These are phyloP conservation scores for Phaeophleospora eucalypticola DNA, from an alignment of 2,329 filamentous ascomycete species.

Conservation along the genomic window DNA sequence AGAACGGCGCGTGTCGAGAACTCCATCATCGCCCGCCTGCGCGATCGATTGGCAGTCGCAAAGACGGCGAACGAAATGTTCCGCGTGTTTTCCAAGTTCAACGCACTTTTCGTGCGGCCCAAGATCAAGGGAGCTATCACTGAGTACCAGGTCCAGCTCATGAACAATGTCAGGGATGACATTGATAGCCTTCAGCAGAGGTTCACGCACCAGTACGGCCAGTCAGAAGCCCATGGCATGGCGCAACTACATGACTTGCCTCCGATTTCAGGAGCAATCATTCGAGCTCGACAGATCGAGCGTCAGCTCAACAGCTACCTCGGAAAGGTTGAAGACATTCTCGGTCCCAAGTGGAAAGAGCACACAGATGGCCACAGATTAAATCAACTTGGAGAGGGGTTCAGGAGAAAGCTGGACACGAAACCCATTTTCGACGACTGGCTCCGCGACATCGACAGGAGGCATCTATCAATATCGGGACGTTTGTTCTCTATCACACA, in stretches of 20 bases:
- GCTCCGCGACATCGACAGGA: constrained; percentile 82
- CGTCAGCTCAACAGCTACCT: constrained; percentile 93
- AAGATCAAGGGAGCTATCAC: constrained; percentile 98
- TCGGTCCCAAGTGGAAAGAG: constrained; percentile 89
- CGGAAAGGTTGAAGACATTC: constrained; percentile 97
- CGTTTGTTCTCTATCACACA: constrained; percentile 85
- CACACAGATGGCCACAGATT: constrained; percentile 94
- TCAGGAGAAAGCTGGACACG: constrained; percentile 94
- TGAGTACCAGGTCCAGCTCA: constrained; percentile 96
- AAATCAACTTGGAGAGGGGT: constrained; percentile 83
- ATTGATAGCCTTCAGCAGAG: constrained; percentile 90
- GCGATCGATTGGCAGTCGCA: constrained; percentile 88
- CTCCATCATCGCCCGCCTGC: constrained; percentile 90
- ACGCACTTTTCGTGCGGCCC: constrained; percentile 95
- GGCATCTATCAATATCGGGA: constrained; percentile 86
- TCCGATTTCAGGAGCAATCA: constrained; percentile 92
- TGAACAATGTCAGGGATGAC: constrained; percentile 95
- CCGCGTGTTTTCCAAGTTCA: constrained; percentile 98
- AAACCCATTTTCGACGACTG: constrained; percentile 92
- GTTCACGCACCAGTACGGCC: constrained; percentile 98
- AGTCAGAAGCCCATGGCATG: constrained; percentile 98
- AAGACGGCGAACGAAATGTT: constrained; percentile 99
- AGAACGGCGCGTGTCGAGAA: constrained; percentile 96
- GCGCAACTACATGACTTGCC: constrained; percentile 92
- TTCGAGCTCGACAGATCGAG: constrained; percentile 97